phyloP scores from a whole-genome alignment of 306 rosid genomes.

The Leucaena leucocephala region DNA sequence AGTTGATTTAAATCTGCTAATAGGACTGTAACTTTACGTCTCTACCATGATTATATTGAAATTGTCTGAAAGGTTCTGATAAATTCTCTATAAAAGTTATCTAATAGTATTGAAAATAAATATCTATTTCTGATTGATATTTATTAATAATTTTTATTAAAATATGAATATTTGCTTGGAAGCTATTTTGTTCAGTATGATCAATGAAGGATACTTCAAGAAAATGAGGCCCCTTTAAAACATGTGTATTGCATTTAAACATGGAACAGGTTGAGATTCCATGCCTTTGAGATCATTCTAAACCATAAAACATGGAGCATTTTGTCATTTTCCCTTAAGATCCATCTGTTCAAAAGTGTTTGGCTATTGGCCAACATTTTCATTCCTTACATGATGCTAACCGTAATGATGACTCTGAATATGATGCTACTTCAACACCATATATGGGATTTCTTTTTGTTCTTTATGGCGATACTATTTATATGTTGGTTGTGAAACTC shows the following conservation, averaged over 20 bases:
- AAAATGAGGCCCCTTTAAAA: neutral
- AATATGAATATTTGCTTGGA: neutral
- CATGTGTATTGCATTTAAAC: neutral
- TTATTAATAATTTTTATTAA: neutral
- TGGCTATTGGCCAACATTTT: neutral
- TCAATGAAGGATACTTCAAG: neutral
- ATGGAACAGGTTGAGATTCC: neutral
- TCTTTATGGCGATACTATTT: slow-evolving; percentile 16
- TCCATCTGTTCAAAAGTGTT: neutral
- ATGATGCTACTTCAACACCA: slow-evolving; percentile 9
- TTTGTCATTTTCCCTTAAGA: neutral
- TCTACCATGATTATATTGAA: neutral
- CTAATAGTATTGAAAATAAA: neutral
- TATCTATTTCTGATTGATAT: neutral
- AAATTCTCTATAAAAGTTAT: neutral
- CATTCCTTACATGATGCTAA: slow-evolving; percentile 2
- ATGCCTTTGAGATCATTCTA: neutral
- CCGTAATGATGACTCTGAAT: slow-evolving; percentile 16
- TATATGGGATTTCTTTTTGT: neutral
- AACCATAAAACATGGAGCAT: neutral
- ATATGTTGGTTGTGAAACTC: slow-evolving; percentile 19
- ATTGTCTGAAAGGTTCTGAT: neutral
- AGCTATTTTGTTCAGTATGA: neutral
- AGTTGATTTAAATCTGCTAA: neutral
- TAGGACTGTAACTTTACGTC: neutral